A percentile compares a stretch with the other conserved stretches of the same genome.
Conservation (phyloP, 495 filamentous ascomycete species). For the Tuber borchii region DNA sequence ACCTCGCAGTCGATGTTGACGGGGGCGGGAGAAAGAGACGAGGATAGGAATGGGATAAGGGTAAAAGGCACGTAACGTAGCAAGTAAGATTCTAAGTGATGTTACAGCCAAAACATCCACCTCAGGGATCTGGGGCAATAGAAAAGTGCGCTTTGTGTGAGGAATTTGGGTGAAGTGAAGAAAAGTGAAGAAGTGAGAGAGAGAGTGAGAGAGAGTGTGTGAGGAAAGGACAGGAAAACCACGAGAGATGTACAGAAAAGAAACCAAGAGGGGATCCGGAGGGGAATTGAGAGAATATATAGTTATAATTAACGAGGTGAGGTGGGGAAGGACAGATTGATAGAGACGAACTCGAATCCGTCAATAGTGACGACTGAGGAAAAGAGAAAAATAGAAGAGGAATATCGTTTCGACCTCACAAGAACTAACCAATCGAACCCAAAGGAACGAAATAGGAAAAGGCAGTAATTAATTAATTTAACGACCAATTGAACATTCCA, state of each 20-base stretch:
- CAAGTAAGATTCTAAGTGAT: background rate
- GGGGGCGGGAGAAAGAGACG: background rate
- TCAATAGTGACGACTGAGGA: slow-evolving; percentile 2
- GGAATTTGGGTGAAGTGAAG: background rate
- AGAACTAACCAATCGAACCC: background rate
- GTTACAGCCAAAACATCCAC: background rate
- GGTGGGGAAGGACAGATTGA: background rate
- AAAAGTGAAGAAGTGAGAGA: background rate
- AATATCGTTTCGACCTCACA: background rate
- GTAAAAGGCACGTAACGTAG: background rate
- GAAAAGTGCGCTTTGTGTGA: background rate
- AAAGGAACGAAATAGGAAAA: background rate
- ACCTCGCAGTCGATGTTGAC: background rate
- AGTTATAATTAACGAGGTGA: background rate
- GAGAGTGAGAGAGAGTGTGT: too few relatives aligned
- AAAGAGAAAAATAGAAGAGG: background rate
- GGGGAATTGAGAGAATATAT: background rate
- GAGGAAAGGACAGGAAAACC: background rate
- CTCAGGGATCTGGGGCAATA: background rate
- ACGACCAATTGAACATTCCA: background rate
- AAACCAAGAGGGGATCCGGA: background rate
- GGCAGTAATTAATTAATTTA: background rate
- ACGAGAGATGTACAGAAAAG: background rate
- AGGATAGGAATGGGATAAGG: background rate
- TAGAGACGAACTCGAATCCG: background rate